Conservation (phyloP, 805 yeast species). For the Schwanniomyces occidentalis region DNA sequence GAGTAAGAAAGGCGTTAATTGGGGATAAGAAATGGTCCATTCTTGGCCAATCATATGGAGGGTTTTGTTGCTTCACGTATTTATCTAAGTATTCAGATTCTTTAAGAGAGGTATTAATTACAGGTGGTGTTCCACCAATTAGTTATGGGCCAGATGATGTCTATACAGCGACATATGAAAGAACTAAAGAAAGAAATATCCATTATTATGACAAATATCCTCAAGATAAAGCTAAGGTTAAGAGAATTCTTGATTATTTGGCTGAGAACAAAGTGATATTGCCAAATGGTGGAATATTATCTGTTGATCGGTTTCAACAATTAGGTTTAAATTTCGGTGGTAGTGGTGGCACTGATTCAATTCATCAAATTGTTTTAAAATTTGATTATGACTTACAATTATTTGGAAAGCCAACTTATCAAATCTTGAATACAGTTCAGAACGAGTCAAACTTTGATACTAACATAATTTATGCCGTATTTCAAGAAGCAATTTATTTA, state of each 20-base stretch:
- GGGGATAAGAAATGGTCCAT: constrained; percentile 47
- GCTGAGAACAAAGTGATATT: constrained; percentile 26
- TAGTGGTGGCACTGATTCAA: constrained; percentile 47
- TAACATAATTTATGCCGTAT: constrained; percentile 52
- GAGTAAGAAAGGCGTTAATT: constrained; percentile 39
- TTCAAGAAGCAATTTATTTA: constrained; percentile 60
- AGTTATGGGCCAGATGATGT: constrained; percentile 46
- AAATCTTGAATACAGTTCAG: constrained; percentile 33
- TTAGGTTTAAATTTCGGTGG: constrained; percentile 54
- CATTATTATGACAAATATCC: constrained; percentile 52
- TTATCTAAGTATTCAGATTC: constrained; percentile 45
- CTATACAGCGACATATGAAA: constrained; percentile 45
- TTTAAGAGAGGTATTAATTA: constrained; percentile 44
- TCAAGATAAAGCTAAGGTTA: constrained; percentile 41
- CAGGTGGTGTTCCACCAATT: constrained; percentile 64
- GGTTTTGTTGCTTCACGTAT: constrained; percentile 52
- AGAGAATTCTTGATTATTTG: constrained; percentile 36
- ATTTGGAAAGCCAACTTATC: constrained; percentile 39
- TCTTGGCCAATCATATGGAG: constrained; percentile 59
- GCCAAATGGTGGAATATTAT: constrained; percentile 52
- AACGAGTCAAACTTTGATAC: constrained; percentile 47
- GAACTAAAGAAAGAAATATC: constrained; percentile 48
- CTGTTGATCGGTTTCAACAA: constrained; percentile 54
- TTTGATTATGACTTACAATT: constrained; percentile 38
- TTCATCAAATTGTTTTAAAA: constrained; percentile 47